Percentiles rank a stretch among this genome's conserved stretches.
phyloP scores from a whole-genome alignment of 331 rosid species.

The Rhamnella rubrinervis region DNA sequence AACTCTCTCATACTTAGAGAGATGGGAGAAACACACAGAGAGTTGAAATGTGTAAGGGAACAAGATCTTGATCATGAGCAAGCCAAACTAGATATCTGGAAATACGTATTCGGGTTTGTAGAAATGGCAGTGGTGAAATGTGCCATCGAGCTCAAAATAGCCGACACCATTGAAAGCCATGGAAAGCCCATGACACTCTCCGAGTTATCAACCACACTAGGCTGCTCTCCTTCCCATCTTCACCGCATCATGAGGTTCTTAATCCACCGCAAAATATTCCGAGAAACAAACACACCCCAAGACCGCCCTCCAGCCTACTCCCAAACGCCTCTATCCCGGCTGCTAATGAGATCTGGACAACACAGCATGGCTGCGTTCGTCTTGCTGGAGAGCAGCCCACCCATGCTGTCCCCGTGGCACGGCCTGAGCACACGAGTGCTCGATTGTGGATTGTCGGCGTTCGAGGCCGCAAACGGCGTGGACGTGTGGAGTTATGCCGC shows the following conservation, averaged over 20 bases:
- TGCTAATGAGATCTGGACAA: slow-evolving; percentile 29
- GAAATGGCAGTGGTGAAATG: slow-evolving; percentile 61
- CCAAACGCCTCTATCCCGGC: slow-evolving; percentile 43
- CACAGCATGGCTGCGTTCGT: slow-evolving; percentile 41
- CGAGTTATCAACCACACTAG: slow-evolving; percentile 36
- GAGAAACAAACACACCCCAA: background rate
- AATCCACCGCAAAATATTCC: slow-evolving; percentile 50
- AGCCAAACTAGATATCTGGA: slow-evolving; percentile 39
- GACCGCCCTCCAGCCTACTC: slow-evolving; percentile 2
- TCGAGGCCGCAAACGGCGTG: slow-evolving; percentile 46
- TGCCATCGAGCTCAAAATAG: slow-evolving; percentile 65
- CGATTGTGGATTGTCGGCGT: slow-evolving; percentile 12
- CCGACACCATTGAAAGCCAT: slow-evolving; percentile 49
- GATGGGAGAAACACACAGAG: slow-evolving; percentile 23
- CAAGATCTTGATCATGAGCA: slow-evolving; percentile 24
- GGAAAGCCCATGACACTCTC: slow-evolving; percentile 40
- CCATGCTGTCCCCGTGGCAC: slow-evolving; percentile 71
- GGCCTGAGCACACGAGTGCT: slow-evolving; percentile 27
- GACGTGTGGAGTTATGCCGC: slow-evolving; percentile 54
- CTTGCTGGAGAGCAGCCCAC: slow-evolving; percentile 51
- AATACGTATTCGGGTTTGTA: slow-evolving; percentile 51
- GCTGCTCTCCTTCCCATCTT: slow-evolving; percentile 35
- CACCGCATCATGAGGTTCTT: slow-evolving; percentile 64
- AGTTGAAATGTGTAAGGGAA: background rate
- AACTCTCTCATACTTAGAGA: too few relatives aligned